Conservation (phyloP, 2,329 filamentous ascomycete genomes). For the Paracoccidioides brasiliensis region DNA sequence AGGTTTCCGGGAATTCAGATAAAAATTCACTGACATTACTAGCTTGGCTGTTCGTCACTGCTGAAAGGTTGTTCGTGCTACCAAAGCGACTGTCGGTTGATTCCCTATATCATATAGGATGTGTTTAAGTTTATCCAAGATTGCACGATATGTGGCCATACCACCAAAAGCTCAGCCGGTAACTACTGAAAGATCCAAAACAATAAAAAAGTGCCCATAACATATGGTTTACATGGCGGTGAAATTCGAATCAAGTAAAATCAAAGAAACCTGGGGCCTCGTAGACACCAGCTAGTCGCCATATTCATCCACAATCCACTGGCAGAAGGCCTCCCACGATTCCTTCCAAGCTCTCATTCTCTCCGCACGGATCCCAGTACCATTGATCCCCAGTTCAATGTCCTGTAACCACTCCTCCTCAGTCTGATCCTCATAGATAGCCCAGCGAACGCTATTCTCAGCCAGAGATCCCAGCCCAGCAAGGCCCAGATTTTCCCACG, state of each 20-base stretch:
- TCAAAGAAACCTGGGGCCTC: no score
- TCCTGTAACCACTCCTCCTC: conserved; percentile 57
- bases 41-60: no score
- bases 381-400: conserved; percentile 60
- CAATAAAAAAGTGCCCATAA: no score
- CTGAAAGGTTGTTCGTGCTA: no score
- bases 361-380: conserved; percentile 55
- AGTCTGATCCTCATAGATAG: conserved; percentile 69
- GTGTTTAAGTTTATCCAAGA: no score
- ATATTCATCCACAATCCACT: conserved; percentile 77
- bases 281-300: conserved; percentile 15
- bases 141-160: no score
- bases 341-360: conserved; percentile 64
- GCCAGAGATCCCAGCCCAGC: conserved; percentile 75
- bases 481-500: conserved; percentile 80
- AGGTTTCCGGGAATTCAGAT: no score
- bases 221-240: not conserved
- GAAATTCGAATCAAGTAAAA: not conserved
- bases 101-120: no score
- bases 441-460: conserved; percentile 86
- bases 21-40: no score
- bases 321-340: conserved; percentile 80
- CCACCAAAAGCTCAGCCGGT: no score
- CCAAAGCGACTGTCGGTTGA: no score
- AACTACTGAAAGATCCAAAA: no score